phyloP scores from a whole-genome alignment of 306 rosid genomes.

The Vachellia collinsii region DNA sequence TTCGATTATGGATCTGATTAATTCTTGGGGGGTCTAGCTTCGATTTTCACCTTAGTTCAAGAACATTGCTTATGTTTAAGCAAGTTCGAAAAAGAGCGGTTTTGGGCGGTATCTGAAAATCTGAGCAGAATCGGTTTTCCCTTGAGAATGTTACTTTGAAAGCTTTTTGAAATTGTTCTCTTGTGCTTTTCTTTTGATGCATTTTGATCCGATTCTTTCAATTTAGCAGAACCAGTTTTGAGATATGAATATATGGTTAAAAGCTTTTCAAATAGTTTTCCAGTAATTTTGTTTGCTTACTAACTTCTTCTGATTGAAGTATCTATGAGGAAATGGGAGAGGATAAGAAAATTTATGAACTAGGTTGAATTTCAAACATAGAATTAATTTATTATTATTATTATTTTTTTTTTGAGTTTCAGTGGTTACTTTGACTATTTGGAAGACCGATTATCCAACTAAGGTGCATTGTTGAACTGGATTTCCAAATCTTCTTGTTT shows the following conservation, averaged over 20 bases:
- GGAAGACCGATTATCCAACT: background rate
- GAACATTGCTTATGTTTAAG: background rate
- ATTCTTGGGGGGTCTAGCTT: background rate
- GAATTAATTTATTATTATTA: too few relatives aligned
- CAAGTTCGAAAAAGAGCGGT: background rate
- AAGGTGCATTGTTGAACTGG: background rate
- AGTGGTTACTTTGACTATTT: background rate
- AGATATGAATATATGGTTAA: constrained; percentile 11
- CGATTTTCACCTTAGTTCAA: background rate
- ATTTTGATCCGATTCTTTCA: constrained; percentile 1
- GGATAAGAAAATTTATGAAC: background rate
- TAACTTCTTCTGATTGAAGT: background rate
- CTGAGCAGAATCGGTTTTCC: constrained; percentile 18
- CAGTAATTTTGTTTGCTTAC: background rate
- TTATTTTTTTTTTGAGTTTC: too few relatives aligned
- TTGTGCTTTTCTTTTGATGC: background rate
- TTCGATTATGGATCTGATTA: background rate
- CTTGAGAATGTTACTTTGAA: constrained; percentile 16
- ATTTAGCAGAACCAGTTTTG: constrained; percentile 17
- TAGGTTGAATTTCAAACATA: background rate
- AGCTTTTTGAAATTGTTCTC: constrained; percentile 9
- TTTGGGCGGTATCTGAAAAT: background rate
- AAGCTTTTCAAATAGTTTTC: constrained; percentile 10
- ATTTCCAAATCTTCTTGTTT: constrained; percentile 23
- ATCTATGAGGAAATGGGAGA: background rate